Percentiles rank a stretch among this genome's conserved stretches.
Evolutionary conservation across 495 filamentous ascomycete species (phyloP).

Genomic region (Annulohypoxylon nitens): DNA sequence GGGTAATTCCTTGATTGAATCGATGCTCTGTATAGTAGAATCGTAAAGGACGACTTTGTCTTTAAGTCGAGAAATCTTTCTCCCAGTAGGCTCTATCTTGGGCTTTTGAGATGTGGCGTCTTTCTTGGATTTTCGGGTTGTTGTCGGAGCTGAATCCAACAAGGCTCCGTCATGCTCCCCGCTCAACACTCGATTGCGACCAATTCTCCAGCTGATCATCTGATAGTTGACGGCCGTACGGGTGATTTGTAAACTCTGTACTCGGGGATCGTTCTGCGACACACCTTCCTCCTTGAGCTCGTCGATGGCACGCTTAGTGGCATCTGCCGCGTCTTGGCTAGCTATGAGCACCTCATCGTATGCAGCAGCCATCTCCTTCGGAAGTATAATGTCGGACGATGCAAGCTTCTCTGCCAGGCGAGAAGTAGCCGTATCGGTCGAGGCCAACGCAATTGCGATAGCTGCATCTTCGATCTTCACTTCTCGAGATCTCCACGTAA

Average conservation of each 20-base stretch:
- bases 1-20: conserved; percentile 88
- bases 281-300: conserved; percentile 86
- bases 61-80: conserved; percentile 81
- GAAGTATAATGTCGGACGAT: conserved; percentile 66
- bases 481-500: conserved; percentile 90
- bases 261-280: conserved; percentile 82
- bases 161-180: conserved; percentile 80
- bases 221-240: conserved; percentile 93
- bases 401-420: conserved; percentile 71
- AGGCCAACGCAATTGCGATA: conserved; percentile 79
- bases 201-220: conserved; percentile 93
- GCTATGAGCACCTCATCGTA: conserved; percentile 93
- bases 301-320: conserved; percentile 91
- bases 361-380: conserved; percentile 75
- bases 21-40: conserved; percentile 86
- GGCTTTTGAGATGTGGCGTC: conserved; percentile 59
- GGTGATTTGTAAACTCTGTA: conserved; percentile 94
- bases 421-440: conserved; percentile 67
- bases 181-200: conserved; percentile 88
- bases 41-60: conserved; percentile 95
- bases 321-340: conserved; percentile 94
- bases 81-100: conserved; percentile 70
- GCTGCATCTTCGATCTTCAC: conserved; percentile 92
- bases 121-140: conserved; percentile 60
- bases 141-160: conserved; percentile 62